A percentile compares a stretch with the other conserved stretches of the same genome.
phyloP scores from a whole-genome alignment of 257 asterid genomes.

The Echites panduratus region DNA sequence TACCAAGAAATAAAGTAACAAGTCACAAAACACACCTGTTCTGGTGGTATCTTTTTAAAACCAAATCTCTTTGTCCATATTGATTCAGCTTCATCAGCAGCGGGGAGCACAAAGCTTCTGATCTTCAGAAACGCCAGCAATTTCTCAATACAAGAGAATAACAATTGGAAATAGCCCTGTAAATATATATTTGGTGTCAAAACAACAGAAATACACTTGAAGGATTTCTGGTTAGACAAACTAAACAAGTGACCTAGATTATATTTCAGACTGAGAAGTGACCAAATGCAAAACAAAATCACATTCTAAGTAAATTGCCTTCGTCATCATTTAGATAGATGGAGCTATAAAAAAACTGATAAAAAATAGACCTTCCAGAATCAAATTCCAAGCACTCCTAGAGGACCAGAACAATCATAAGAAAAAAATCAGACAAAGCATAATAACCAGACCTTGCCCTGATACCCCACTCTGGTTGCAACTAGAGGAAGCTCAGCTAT shows the following conservation, averaged over 20 bases:
- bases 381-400: background rate
- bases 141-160: conserved; percentile 75
- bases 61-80: conserved; percentile 95
- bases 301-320: background rate
- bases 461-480: conserved; percentile 70
- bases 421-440: background rate
- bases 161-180: conserved; percentile 88
- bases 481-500: conserved; percentile 93
- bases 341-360: background rate
- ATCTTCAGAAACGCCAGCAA: conserved; percentile 63
- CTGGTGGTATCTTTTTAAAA: conserved; percentile 49
- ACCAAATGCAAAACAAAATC: background rate
- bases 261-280: background rate
- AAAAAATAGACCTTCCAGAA: background rate
- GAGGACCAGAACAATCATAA: background rate
- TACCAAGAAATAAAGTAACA: background rate
- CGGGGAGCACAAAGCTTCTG: conserved; percentile 78
- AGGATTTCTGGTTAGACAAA: background rate
- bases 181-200: conserved; percentile 17
- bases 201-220: background rate
- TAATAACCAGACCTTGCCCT: conserved; percentile 64
- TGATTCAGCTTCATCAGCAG: conserved; percentile 76
- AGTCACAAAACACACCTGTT: conserved; percentile 43
- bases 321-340: background rate
- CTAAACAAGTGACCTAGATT: background rate